Evolutionary conservation across 176 grass and related monocot species (phyloP), one percentile per base, ranked within the genome.

Genomic region (Cymbopogon citratus): DNA sequence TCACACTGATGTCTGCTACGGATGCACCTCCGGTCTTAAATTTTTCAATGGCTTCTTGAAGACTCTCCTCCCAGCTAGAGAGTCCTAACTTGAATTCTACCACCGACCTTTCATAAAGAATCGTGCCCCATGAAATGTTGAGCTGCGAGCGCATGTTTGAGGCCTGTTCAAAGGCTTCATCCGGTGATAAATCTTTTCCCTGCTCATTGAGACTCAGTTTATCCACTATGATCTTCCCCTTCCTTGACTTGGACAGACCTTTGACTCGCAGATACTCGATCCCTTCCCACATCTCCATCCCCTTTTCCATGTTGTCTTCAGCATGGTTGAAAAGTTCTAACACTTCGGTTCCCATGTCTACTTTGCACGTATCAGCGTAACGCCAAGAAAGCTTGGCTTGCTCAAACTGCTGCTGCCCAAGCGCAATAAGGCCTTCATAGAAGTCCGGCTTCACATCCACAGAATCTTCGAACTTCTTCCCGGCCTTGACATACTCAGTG

Each of bases 331-430:
- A 94, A 35, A 94, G 80, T n/a, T 94, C 88, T 13, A 94, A 67
- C 21, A 98, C 86, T 49, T 91, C 88, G 26, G 83, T 89, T 60
- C 87, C 82, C 72, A 91, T 89, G 13, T 91, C 88, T 40, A 84
- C 80, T 80, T 89, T 86, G 36, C 84, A 91, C 41, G 88, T 89
- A 69, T 91, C 73, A 54, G 80, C 92, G 62, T 98, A 87, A 56
- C 81, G 79, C 95, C 95, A 98, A 49, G 86, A 89, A 90, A 98
- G 92, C 76, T 91, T 98, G 81, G 95, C 95, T 52, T 87, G 92
- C 72, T 98, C 95, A 66, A 98, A 98, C 64, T 98, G 88, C 33
- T 91, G 90, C 46, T 87, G 84, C 9, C 84, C 92, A 26, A 98
- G 88, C 15, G 95, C 92, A 70, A 94, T 75, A 64, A 91, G 82